These are phyloP conservation scores for Boletus coffeatus DNA, from an alignment of 1,284 basidiomycete species.

Conservation along the genomic window DNA sequence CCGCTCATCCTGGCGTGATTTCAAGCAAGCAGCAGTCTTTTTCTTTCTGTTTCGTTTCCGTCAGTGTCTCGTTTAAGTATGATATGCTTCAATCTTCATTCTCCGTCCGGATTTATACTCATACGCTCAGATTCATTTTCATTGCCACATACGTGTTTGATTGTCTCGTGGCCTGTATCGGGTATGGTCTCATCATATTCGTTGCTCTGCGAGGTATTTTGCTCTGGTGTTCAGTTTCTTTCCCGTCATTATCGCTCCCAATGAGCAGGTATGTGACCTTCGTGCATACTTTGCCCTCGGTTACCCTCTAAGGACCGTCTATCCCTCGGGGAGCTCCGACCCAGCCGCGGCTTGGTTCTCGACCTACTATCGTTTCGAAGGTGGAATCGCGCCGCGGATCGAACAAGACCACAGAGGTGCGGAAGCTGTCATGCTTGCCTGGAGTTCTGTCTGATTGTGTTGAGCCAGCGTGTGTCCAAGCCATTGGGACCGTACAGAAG, in stretches of 20 bases:
- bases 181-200: not conserved
- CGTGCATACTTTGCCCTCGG: not conserved
- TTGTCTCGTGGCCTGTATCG: not conserved
- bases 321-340: too few species aligned
- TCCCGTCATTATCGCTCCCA: not conserved
- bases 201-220: not conserved
- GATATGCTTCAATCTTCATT: not conserved
- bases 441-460: too few species aligned
- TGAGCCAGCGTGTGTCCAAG: not conserved
- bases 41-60: not conserved
- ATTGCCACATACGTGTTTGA: not conserved
- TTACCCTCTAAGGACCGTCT: too few species aligned
- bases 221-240: not conserved
- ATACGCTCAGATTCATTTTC: not conserved
- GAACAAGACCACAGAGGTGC: too few species aligned
- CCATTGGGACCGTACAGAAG: too few species aligned
- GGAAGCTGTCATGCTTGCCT: too few species aligned
- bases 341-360: too few species aligned
- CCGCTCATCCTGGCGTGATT: not conserved
- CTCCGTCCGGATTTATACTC: not conserved
- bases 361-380: too few species aligned
- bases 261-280: not conserved
- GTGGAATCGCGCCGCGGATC: too few species aligned
- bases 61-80: not conserved
- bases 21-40: not conserved